Evolutionary conservation across 495 filamentous ascomycete genomes (phyloP), one percentile per base, ranked within the genome.

Genomic region (Neurospora tetrasperma): DNA sequence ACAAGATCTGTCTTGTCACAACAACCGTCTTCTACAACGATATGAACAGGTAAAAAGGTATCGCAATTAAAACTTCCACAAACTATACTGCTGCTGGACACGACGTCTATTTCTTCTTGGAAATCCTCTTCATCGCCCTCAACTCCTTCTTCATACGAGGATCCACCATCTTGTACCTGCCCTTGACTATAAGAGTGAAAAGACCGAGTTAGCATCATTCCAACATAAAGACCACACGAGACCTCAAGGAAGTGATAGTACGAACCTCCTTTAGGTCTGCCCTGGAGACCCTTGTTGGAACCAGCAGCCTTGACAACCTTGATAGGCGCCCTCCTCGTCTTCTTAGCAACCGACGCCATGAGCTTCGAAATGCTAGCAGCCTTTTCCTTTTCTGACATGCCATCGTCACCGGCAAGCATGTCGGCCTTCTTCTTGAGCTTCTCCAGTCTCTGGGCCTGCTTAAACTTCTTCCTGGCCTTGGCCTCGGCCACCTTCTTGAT

Each of bases 401-500:
- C 92, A 74, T 97, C 94, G 72, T 97, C 96, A 59, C 93, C 93
- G 9, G 88, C 90, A 76, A 99, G 80, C 42, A 96, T 78, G 31
- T 94, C 93, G 9, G 90, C 92, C 89, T 98, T 98, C 89, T 97
- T 97, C 81, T 92, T 90, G 75, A 98, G 84, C 83, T 96, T 97
- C 88, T 98, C 96, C 59, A 99, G 82, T 72, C 87, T 86, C 83
- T 95, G 92, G 0, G 93, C 94, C 27, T 94, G 91, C 87, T 96
- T 96, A 81, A 97, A 91, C 86, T 97, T 98, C 88, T 98, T 98
- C 59, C 96, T 87, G 41, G 93, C 94, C 82, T 94, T 93, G 31
- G 96, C 96, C 81, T 99, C 96, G 75, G 92, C 90, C 23, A 99
- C 96, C 85, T 99, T 99, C 89, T 99, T 99, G 88, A 98, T 98